phyloP scores from a whole-genome alignment of 306 rosid species.

The Morella rubra region DNA sequence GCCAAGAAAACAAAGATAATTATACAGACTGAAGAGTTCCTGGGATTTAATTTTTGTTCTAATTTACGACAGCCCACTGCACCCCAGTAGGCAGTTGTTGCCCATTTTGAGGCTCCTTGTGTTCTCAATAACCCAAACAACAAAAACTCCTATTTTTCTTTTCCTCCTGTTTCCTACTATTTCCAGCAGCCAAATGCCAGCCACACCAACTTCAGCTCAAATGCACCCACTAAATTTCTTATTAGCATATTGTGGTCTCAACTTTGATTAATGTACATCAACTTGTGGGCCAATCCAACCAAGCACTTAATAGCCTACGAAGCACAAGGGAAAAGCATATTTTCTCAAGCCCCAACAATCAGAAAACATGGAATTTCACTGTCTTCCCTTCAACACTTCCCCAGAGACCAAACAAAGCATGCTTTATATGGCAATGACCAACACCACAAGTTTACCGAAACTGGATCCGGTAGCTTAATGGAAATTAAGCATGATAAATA shows the following conservation, averaged over 20 bases:
- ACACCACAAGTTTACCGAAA: not conserved
- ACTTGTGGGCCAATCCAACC: not conserved
- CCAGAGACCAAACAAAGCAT: not conserved
- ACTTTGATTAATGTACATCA: not conserved
- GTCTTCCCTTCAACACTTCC: not conserved
- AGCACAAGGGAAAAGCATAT: not conserved
- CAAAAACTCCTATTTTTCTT: not conserved
- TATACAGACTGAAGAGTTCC: not conserved
- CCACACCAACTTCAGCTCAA: not conserved
- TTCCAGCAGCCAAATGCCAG: not conserved
- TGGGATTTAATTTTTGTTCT: not conserved
- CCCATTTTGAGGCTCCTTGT: not conserved
- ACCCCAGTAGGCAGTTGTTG: not conserved
- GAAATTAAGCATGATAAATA: not conserved
- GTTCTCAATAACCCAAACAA: not conserved
- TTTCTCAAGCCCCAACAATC: not conserved
- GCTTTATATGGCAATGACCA: not conserved
- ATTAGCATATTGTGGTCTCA: not conserved
- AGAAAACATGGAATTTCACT: not conserved
- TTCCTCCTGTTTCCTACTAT: not conserved
- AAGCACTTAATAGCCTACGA: not conserved
- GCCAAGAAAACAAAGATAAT: not conserved
- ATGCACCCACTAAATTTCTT: not conserved
- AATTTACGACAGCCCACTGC: not conserved
- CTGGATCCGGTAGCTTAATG: not conserved